These are phyloP conservation scores for Penicillium sp. DNA, from an alignment of 2,329 filamentous ascomycete genomes.

Conservation along the genomic window DNA sequence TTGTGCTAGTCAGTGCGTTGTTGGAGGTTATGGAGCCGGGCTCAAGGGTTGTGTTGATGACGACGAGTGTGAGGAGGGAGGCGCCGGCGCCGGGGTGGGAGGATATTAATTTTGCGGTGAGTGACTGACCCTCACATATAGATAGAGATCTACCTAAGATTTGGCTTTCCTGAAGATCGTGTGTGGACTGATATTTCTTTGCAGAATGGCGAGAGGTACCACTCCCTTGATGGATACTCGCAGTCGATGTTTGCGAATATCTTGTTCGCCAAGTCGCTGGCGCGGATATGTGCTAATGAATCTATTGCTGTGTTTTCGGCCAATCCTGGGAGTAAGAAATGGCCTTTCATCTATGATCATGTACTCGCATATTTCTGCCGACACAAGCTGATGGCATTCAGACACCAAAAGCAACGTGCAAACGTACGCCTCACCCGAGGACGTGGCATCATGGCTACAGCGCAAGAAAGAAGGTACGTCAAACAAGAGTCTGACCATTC, in stretches of 20 bases:
- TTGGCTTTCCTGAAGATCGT: too few species aligned
- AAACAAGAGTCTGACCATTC: too few species aligned
- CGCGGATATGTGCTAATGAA: slow-evolving; percentile 6
- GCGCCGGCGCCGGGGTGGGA: slow-evolving; percentile 22
- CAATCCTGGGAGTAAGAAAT: slow-evolving; percentile 30
- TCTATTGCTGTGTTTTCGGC: slow-evolving; percentile 26
- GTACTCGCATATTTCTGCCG: neutral
- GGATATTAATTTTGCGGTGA: slow-evolving; percentile 25
- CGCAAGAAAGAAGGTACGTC: slow-evolving; percentile 25
- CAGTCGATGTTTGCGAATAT: slow-evolving; percentile 33
- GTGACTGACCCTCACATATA: neutral
- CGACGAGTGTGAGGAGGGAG: slow-evolving; percentile 24
- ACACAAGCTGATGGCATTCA: neutral
- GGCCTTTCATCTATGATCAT: neutral
- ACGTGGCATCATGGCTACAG: slow-evolving; percentile 26
- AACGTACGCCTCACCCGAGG: slow-evolving; percentile 21
- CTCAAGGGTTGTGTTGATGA: slow-evolving; percentile 24
- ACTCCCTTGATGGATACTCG: slow-evolving; percentile 27
- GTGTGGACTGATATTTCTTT: too few species aligned
- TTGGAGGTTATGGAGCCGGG: slow-evolving; percentile 13
- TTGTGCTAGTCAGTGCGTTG: slow-evolving; percentile 25
- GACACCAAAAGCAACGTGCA: slow-evolving; percentile 28
- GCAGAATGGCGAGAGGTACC: slow-evolving; percentile 28
- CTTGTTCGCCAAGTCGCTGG: slow-evolving; percentile 25
- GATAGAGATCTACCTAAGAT: too few species aligned